Base-by-base conservation (phyloP, 2,329 filamentous ascomycete genomes). In the Delphinella strobiligena region DNA sequence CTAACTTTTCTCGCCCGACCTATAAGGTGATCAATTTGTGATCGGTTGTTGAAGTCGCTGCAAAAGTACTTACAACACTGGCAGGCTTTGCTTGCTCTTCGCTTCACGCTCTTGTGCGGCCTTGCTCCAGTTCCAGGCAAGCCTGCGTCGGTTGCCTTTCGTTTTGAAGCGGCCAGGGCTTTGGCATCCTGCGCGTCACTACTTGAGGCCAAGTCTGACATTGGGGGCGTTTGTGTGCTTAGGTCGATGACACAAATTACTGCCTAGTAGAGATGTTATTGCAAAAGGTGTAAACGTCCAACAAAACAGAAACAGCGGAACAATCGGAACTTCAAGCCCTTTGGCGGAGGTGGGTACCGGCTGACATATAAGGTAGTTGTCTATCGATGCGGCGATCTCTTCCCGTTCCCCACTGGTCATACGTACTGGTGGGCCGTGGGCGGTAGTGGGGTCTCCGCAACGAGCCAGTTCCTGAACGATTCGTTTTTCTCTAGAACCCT, bases 61-160 rank as follows among this genome's bases (percentile, higher is more conserved):
- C n/a, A n/a, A n/a, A n/a, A n/a, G n/a, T n/a, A n/a, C n/a, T n/a
- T n/a, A 62, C 88, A 94, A 51, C 82, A 86, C 46, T 86, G 84
- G 59, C 88, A 95, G 14, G 88, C 88, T 51, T 89, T 83, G 8
- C 87, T 86, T n/a, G 88, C 87, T 55, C 88, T 75, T 54, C 87
- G 74, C 64, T 94, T 95, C 38, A 80, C 75, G 39, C 74, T 74
- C 43, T 72, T 66, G 54, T 68, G 60, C 41, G 63, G 60, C 43
- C 63, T 60, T 42, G 55, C 58, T 44, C 61, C 58, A 51, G 61
- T 59, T 46, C 63, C 63, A 39, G 71, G 64, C 33, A 78, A 59
- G 19, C 72, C 72, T 18, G 74, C 73, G 42, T 67, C 61, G 31
- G 69, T 67, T 32, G 71, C 68, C 51, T 75, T 76, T 46, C 75